Percentiles rank a stretch among this genome's conserved stretches.
phyloP scores from a whole-genome alignment of 805 yeast genomes.

The Candida silvicultrix region DNA sequence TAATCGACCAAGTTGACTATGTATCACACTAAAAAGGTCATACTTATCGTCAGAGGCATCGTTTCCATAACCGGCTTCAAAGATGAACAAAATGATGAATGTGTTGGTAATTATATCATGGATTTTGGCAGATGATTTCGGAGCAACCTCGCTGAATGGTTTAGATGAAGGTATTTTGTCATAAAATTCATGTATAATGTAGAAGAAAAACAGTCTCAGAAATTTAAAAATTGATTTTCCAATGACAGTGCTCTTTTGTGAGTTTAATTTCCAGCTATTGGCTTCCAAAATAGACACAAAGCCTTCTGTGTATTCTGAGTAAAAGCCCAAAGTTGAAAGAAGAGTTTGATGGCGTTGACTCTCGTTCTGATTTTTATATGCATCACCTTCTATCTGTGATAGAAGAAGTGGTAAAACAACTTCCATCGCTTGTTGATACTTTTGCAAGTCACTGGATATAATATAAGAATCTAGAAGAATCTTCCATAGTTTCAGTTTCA shows the following conservation, averaged over 20 bases:
- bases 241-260: constrained; percentile 9
- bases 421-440: constrained; percentile 44
- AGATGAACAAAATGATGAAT: neutral
- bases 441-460: constrained; percentile 21
- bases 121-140: constrained; percentile 35
- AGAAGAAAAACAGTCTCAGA: constrained; percentile 40
- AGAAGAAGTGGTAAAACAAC: constrained; percentile 41
- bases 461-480: constrained; percentile 55
- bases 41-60: constrained; percentile 21
- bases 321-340: constrained; percentile 45
- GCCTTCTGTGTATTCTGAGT: constrained; percentile 42
- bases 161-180: neutral
- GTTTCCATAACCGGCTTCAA: neutral
- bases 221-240: constrained; percentile 20
- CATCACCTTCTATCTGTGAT: constrained; percentile 25
- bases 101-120: neutral
- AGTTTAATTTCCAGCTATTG: constrained; percentile 29
- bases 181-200: constrained; percentile 28
- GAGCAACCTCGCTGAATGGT: constrained; percentile 38
- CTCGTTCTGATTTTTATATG: constrained; percentile 17
- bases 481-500: constrained; percentile 72
- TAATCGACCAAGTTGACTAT: constrained; percentile 65
- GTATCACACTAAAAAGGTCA: constrained; percentile 54
- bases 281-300: constrained; percentile 23
- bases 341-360: constrained; percentile 35